These are phyloP conservation scores for Wallacemonas sp. DNA, from an alignment of 208 protist genomes.

Conservation along the genomic window DNA sequence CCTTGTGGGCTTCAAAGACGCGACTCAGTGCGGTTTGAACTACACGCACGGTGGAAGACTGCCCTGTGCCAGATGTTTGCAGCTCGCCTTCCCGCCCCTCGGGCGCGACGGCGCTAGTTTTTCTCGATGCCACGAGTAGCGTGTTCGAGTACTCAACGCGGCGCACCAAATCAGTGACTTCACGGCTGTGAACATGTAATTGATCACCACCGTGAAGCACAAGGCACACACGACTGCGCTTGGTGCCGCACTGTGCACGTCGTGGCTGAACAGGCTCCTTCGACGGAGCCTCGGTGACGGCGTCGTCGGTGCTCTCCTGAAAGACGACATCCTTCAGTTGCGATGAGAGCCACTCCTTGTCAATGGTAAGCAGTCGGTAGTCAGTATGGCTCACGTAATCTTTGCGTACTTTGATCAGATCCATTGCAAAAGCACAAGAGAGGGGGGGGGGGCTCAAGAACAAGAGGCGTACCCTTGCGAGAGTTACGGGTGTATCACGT, in stretches of 20 bases:
- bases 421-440: constrained; percentile 24
- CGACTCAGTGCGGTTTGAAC: constrained; percentile 35
- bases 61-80: background rate
- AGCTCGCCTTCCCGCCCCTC: background rate
- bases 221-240: constrained; percentile 10
- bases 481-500: no score
- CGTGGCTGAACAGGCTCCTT: background rate
- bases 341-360: constrained; percentile 19
- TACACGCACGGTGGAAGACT: constrained; percentile 22
- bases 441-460: background rate
- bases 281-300: background rate
- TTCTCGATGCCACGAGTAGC: constrained; percentile 48
- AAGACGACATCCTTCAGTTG: background rate
- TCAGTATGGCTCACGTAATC: constrained; percentile 38
- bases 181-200: constrained; percentile 37
- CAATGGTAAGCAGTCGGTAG: constrained; percentile 53
- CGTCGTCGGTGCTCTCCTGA: background rate
- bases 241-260: background rate
- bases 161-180: constrained; percentile 30
- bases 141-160: constrained; percentile 85
- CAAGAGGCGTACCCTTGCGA: no score
- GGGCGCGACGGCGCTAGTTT: constrained; percentile 11
- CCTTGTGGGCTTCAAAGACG: constrained; percentile 52
- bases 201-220: constrained; percentile 34
- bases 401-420: constrained; percentile 35